Evolutionary conservation across 768 basidiomycete species (phyloP).

Genomic region (Scleroderma citrinum): DNA sequence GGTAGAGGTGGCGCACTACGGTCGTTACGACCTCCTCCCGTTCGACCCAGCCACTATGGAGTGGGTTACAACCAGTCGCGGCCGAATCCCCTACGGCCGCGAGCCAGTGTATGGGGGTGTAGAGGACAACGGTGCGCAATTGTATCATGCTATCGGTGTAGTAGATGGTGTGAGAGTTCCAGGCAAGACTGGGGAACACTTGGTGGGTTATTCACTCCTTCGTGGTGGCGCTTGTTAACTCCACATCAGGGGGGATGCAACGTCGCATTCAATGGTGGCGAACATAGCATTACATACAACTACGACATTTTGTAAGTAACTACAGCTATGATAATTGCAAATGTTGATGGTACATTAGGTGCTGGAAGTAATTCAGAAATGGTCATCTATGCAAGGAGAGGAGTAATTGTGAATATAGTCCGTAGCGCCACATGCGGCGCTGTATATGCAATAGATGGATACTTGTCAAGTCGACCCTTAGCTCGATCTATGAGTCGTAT

Average conservation of each 20-base stretch:
- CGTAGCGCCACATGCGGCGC: too few species aligned
- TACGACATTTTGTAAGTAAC: slow-evolving; percentile 41
- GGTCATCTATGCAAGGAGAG: too few species aligned
- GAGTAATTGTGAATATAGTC: too few species aligned
- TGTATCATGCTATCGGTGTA: slow-evolving; percentile 61
- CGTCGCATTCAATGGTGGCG: slow-evolving; percentile 34
- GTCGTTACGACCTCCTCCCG: slow-evolving; percentile 71
- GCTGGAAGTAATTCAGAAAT: slow-evolving; percentile 27
- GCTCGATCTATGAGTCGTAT: too few species aligned
- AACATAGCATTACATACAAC: slow-evolving; percentile 32
- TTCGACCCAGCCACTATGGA: slow-evolving; percentile 67
- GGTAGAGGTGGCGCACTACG: slow-evolving; percentile 50
- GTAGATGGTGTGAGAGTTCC: slow-evolving; percentile 56
- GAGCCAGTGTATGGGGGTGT: slow-evolving; percentile 68
- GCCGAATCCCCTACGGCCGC: slow-evolving; percentile 51
- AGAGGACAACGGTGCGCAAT: slow-evolving; percentile 57
- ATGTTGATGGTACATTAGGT: slow-evolving; percentile 20
- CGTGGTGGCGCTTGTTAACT: neutral
- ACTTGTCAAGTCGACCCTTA: too few species aligned
- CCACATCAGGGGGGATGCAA: slow-evolving; percentile 35
- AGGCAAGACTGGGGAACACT: slow-evolving; percentile 67
- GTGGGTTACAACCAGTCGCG: slow-evolving; percentile 58
- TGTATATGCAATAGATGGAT: too few species aligned
- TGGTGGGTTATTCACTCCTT: slow-evolving; percentile 37
- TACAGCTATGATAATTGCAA: neutral